Conservation (phyloP, 2,329 filamentous ascomycete species). For the Plenodomus tracheiphilus region DNA sequence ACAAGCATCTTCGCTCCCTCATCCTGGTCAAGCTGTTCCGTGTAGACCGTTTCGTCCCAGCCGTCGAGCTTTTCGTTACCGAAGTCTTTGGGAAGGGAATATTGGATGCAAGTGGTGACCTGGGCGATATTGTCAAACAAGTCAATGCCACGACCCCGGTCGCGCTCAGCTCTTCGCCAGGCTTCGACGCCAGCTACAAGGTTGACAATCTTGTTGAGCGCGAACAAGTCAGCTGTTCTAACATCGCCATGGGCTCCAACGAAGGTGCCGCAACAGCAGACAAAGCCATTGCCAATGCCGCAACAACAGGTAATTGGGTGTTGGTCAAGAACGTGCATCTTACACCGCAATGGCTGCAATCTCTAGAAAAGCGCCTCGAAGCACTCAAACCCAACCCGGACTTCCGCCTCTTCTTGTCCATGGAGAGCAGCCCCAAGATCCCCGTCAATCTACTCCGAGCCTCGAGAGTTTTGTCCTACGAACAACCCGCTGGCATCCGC, state of each 20-base stretch:
- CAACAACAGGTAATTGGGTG: constrained; percentile 91
- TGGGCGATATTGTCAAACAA: constrained; percentile 81
- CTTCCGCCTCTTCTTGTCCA: constrained; percentile 94
- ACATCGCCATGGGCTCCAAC: constrained; percentile 98
- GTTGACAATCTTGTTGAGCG: constrained; percentile 92
- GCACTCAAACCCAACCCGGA: constrained; percentile 90
- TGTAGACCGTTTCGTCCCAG: constrained; percentile 91
- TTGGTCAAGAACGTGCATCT: constrained; percentile 99
- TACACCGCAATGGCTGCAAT: constrained; percentile 93
- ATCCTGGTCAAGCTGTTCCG: constrained; percentile 93
- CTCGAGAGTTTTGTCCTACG: constrained; percentile 93
- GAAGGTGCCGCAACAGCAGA: constrained; percentile 91
- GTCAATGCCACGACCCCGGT: constrained; percentile 84
- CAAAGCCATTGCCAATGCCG: constrained; percentile 91
- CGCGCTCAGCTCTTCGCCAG: constrained; percentile 89
- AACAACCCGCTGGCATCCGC: constrained; percentile 93
- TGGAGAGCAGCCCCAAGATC: constrained; percentile 97
- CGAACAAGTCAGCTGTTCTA: constrained; percentile 80
- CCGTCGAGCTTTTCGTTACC: constrained; percentile 86
- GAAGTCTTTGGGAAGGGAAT: constrained; percentile 82
- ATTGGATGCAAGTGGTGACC: constrained; percentile 81
- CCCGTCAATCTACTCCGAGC: constrained; percentile 93
- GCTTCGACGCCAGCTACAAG: constrained; percentile 99
- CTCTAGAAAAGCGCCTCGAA: constrained; percentile 94
- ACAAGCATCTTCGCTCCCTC: constrained; percentile 80